Evolutionary conservation across 73 alveolate genomes (phyloP), one percentile per base, ranked within the genome.

Genomic region (Blepharisma japonicum): DNA sequence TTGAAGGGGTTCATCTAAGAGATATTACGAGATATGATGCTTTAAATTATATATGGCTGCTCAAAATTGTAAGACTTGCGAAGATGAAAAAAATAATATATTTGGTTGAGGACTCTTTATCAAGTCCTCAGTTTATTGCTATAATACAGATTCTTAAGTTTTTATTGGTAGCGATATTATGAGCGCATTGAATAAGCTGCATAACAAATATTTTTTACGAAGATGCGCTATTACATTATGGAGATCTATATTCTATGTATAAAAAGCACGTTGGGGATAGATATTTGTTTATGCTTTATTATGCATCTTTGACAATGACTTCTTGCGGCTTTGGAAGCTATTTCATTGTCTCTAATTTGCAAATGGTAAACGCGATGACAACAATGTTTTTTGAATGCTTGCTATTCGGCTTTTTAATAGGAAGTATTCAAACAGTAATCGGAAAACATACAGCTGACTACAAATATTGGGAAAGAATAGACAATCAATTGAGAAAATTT

Each of bases 321-420:
- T 68, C 94, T 6, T 88, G 82, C 7, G 94, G 94, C 11, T 87
- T 79, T 71, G 91, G 91, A 45, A 87, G 79, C 67, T 79, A 79
- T 6, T 18, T 55, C 14, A 84, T 84, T 0, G 45, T n/a, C 18
- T 68, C 83, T n/a, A 21, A 71, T 6, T 21, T 14, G 2, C 87
- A 84, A 61, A 61, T 77, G 55, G n/a, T 84, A 6, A 51, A 25
- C 27, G 82, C 79, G 2, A 84, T 80, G 38, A 6, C 48, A 6
- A 39, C 66, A 20, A 80, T 80, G 88, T 50, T 79, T 7, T 38
- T 80, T 6, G 87, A 78, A 2, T 55, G 84, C 7, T 83, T 81
- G 0, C 49, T 84, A 4, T 84, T 80, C 55, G 91, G 87, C 66
- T 70, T 38, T 39, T 68, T 80, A 8, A 84, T 84, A 23, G 81